Conservation (phyloP, 352 stramenopile genomes). For the Globisporangium megalacanthum region DNA sequence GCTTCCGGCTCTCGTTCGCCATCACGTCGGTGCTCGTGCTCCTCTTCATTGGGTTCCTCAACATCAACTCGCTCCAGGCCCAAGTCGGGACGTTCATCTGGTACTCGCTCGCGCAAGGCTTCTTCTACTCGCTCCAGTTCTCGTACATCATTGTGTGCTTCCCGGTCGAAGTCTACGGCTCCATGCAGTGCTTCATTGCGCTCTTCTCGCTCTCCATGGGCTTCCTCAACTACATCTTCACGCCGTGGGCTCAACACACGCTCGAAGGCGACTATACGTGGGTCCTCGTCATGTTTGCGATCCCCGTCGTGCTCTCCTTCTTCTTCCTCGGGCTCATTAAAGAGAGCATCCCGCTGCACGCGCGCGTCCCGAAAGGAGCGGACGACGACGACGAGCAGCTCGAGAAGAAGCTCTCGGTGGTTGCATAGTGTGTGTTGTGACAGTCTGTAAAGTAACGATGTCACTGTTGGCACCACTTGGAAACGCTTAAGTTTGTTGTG, state of each 20-base stretch:
- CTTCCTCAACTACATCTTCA: slow-evolving; percentile 35
- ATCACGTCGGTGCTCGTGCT: slow-evolving; percentile 15
- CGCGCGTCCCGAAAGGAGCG: not conserved
- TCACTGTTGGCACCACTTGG: too few species aligned
- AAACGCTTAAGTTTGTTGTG: too few species aligned
- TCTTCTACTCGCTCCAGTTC: slow-evolving; percentile 30
- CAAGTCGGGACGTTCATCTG: slow-evolving; percentile 25
- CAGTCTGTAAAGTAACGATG: not conserved
- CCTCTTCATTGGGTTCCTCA: slow-evolving; percentile 20
- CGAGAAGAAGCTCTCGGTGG: slow-evolving; percentile 14
- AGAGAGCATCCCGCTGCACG: slow-evolving; percentile 4
- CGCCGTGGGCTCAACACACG: slow-evolving; percentile 26
- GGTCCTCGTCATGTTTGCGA: slow-evolving; percentile 27
- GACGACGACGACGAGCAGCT: slow-evolving; percentile 3
- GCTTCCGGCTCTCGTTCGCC: slow-evolving; percentile 18
- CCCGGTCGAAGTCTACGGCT: slow-evolving; percentile 29
- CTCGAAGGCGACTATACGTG: slow-evolving; percentile 25
- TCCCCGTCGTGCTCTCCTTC: slow-evolving; percentile 22
- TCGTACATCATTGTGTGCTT: slow-evolving; percentile 34
- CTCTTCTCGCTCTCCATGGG: slow-evolving; percentile 27
- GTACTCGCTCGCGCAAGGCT: slow-evolving; percentile 19
- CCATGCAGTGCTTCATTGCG: slow-evolving; percentile 26
- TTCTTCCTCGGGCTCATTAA: slow-evolving; percentile 24
- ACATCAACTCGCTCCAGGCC: slow-evolving; percentile 19
- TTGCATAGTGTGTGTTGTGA: slow-evolving; percentile 2